Base-by-base conservation (phyloP, 1,284 basidiomycete species). In the Agaricales sp. region DNA sequence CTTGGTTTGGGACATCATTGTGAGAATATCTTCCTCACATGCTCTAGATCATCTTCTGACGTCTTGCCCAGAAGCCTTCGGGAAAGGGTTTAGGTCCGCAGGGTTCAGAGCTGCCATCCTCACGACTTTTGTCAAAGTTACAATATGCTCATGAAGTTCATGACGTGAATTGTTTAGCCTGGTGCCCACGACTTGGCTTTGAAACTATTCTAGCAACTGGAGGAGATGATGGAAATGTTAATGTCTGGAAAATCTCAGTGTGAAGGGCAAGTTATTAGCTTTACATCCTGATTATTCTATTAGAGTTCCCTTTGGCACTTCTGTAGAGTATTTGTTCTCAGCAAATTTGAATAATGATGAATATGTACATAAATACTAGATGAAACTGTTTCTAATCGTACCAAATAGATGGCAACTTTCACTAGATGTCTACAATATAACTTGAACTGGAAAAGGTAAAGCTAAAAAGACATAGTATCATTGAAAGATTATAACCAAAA, bases 141-240 rank as follows among this genome's bases (percentile, higher is more conserved):
- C 61, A 72, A 4, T 69, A 69, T 18, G 76, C 85, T 0, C 91
- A 94, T 56, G 86, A 74, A 3, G 78, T 85, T 1, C 71, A 77
- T 55, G 91, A 94, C 58, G 73, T 91, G 38, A 93, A 94, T 61
- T 71, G 77, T 30, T 73, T 92, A 12, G 68, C 73, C 1, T 94
- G 89, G 88, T 90, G 87, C 63, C 76, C 82, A 1, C 67, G 80
- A 22, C 56, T 63, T 12, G 82, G 79, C 1, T 69, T 69, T 51
- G 73, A 79, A 53, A 69, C 82, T 55, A 51, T 91, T 2, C 67
- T 93, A 2, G 87, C 86, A 0, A 89, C 82, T 3, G 76, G 82
- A 0, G 90, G 85, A 1, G 91, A 94, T 55, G 91, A 93, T 59
- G 85, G 87, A 3, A 61, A 68, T 20, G 72, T 84, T 30, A 77